Evolutionary conservation across 2,329 filamentous ascomycete species (phyloP).

Genomic region (Colletotrichum tamarilloi): DNA sequence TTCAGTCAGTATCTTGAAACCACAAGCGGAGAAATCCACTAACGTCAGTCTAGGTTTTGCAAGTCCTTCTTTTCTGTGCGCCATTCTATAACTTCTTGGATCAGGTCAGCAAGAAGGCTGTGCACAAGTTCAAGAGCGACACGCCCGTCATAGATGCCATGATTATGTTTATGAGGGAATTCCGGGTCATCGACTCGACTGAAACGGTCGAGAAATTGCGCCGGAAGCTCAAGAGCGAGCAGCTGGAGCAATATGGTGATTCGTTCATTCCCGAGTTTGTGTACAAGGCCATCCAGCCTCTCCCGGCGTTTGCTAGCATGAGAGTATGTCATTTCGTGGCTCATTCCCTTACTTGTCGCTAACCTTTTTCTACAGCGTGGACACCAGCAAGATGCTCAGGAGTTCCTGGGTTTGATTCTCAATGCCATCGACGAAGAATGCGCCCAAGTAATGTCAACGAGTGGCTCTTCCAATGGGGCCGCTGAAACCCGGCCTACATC

Average conservation of each 20-base stretch:
- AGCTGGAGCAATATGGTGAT: slow-evolving; percentile 91
- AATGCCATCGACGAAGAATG: slow-evolving; percentile 96
- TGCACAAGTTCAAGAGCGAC: slow-evolving; percentile 93
- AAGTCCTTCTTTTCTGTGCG: slow-evolving; percentile 92
- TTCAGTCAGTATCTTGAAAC: slow-evolving; percentile 72
- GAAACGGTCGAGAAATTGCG: slow-evolving; percentile 78
- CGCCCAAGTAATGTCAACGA: slow-evolving; percentile 72
- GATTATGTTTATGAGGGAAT: slow-evolving; percentile 97
- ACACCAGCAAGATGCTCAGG: slow-evolving; percentile 97
- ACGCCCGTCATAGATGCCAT: slow-evolving; percentile 95
- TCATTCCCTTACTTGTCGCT: slow-evolving; percentile 25
- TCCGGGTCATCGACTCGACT: slow-evolving; percentile 85
- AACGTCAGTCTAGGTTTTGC: slow-evolving; percentile 74
- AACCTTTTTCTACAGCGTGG: slow-evolving; percentile 70
- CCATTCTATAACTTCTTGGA: slow-evolving; percentile 96
- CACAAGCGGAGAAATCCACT: background rate
- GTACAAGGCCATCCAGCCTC: slow-evolving; percentile 88
- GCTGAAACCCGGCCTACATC: slow-evolving; percentile 41
- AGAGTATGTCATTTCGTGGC: slow-evolving; percentile 66
- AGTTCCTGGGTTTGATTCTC: slow-evolving; percentile 93
- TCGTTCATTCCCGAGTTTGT: slow-evolving; percentile 94
- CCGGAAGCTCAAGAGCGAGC: slow-evolving; percentile 79
- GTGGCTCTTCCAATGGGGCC: slow-evolving; percentile 34
- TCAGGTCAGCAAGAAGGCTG: slow-evolving; percentile 83
- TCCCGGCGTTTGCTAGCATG: slow-evolving; percentile 93